These are phyloP conservation scores for Oenanthe javanica DNA, from an alignment of 140 eudicot species.

Conservation along the genomic window DNA sequence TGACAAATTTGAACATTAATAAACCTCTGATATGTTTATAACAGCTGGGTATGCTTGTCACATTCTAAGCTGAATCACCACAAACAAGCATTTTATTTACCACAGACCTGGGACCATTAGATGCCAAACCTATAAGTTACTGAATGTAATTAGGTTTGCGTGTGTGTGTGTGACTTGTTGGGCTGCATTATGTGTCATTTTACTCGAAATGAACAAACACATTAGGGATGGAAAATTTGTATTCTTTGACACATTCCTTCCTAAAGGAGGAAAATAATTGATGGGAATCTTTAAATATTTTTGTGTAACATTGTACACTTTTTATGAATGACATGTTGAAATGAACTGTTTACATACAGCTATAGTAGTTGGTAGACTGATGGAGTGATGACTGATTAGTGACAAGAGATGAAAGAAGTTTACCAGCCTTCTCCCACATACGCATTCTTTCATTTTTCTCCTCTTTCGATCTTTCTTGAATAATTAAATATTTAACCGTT, in stretches of 20 bases:
- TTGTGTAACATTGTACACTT: background rate
- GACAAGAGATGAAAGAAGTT: background rate
- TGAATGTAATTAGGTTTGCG: conserved; percentile 21
- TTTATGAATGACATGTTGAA: background rate
- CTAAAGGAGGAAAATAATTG: background rate
- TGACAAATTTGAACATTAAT: conserved; percentile 40
- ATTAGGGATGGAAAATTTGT: background rate
- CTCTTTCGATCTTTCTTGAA: background rate
- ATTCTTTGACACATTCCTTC: background rate
- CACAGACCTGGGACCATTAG: conserved; percentile 39
- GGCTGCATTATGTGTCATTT: conserved; percentile 17
- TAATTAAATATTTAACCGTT: background rate
- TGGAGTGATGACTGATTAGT: conserved; percentile 3
- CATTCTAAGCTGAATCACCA: conserved; percentile 14
- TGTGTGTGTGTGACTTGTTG: conserved; percentile 1
- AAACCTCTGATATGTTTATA: conserved; percentile 17
- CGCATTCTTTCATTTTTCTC: background rate
- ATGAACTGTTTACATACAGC: background rate
- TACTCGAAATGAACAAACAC: background rate
- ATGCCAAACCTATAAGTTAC: conserved; percentile 22
- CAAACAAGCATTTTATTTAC: conserved; percentile 6
- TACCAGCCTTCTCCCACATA: background rate
- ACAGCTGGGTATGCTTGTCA: conserved; percentile 48
- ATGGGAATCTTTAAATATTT: background rate
- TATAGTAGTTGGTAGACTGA: background rate